A percentile compares a stretch with the other conserved stretches of the same genome.
Evolutionary conservation across 2,329 filamentous ascomycete genomes (phyloP).

Genomic region (Thermothelomyces thermophilus): DNA sequence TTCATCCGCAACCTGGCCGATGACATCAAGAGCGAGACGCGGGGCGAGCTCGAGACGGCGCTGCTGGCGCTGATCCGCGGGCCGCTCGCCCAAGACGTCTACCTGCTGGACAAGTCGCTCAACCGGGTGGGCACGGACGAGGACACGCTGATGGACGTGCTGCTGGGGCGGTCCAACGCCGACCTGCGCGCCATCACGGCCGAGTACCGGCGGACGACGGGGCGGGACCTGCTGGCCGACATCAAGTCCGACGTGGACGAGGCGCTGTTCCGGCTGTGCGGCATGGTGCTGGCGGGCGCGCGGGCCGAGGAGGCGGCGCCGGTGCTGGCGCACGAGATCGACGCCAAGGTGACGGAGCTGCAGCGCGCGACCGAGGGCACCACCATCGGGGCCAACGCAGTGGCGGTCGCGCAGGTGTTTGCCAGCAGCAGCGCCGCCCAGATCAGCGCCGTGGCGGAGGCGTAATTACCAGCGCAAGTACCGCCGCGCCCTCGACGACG

Average conservation of each 20-base stretch:
- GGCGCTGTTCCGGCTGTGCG: constrained; percentile 78
- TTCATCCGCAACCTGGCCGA: constrained; percentile 62
- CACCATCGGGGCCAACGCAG: constrained; percentile 63
- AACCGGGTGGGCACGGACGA: constrained; percentile 81
- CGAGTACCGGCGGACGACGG: constrained; percentile 62
- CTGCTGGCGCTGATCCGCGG: constrained; percentile 72
- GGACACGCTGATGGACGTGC: constrained; percentile 71
- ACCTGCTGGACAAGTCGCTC: constrained; percentile 63
- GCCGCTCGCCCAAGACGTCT: constrained; percentile 68
- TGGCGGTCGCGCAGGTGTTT: constrained; percentile 71
- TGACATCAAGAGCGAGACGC: constrained; percentile 74
- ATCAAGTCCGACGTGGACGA: constrained; percentile 72
- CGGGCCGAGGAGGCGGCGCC: constrained; percentile 71
- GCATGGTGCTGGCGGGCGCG: constrained; percentile 67
- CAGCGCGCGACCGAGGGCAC: constrained; percentile 70
- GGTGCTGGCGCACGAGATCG: constrained; percentile 63
- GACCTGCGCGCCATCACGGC: constrained; percentile 79
- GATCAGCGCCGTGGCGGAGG: constrained; percentile 68
- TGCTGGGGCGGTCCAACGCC: constrained; percentile 75
- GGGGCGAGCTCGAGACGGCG: constrained; percentile 63
- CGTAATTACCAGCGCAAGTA: constrained; percentile 71
- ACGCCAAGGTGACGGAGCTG: constrained; percentile 67
- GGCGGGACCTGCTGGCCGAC: constrained; percentile 60
- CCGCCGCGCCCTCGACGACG: constrained; percentile 59
- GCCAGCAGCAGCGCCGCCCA: constrained; percentile 70